Base-by-base conservation (phyloP, 352 stramenopile genomes). In the Phytopythium vexans region DNA sequence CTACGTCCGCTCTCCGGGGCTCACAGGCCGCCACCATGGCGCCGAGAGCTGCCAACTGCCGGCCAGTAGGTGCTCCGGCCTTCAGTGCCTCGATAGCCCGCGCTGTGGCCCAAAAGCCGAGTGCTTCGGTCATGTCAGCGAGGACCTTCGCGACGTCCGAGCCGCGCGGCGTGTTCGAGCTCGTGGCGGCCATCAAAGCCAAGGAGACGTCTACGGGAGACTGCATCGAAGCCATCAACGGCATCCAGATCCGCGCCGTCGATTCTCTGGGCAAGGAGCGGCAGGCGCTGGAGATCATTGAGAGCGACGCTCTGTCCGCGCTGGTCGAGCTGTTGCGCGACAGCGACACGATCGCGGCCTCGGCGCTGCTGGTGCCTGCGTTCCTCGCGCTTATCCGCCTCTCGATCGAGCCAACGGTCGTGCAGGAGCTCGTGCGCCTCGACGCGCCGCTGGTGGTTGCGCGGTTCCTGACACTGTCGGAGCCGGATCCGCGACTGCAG, bases 301-400 rank as follows among this genome's bases (percentile, higher is more conserved):
- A 88, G 62, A 84, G 74, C 48, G 63, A 75, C 35, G 72, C 73
- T 12, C 34, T 88, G 12, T 65, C 58, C 27, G 41, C 58, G 34
- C 64, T 88, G 41, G 15, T 88, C 44, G 56, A 52, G 40, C 68
- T 91, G 10, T 52, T 91, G 15, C 49, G 70, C 38, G 75, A 86
- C 61, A 77, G 58, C 21, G 68, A 82, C 60, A 63, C 64, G 37
- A 77, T 70, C 21, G 56, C 49, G 8, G 70, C 75, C 3, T 81
- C 74, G 12, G 60, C 73, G 53, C 63, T 91, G 40, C 68, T 87
- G 48, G 64, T 92, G 3, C 74, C 77, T 21, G 60, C 78, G 41
- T 89, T 86, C 49, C 62, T 92, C 40, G 58, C 68, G 21, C 70
- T 92, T 21, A 92, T 92, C 52, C 69, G 74, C 12, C 51, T 88